A percentile compares a stretch with the other conserved stretches of the same genome.
phyloP scores from a whole-genome alignment of 345 rosid species.

The Citrus reticulata region DNA sequence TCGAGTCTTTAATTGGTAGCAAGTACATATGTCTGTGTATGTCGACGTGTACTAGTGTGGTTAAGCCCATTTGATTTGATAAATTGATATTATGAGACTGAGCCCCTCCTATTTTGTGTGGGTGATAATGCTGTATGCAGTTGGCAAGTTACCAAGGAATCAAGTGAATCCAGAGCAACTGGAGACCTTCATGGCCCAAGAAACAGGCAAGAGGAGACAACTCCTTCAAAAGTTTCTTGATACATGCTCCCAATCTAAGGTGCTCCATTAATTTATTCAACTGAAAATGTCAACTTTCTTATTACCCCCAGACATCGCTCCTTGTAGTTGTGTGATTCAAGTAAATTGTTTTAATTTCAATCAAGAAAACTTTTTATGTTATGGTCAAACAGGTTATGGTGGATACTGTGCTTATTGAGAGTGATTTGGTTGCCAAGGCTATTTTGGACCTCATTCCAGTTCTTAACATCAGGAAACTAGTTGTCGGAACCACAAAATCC shows the following conservation, averaged over 20 bases:
- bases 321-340: no score
- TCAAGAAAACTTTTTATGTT: no score
- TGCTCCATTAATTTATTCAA: conserved; percentile 9
- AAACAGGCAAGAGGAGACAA: conserved; percentile 55
- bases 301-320: no score
- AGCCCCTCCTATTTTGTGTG: neutral
- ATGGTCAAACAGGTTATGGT: no score
- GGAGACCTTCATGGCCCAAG: conserved; percentile 54
- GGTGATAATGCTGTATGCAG: conserved; percentile 24
- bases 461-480: conserved; percentile 70
- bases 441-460: conserved; percentile 62
- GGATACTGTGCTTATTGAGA: conserved; percentile 65
- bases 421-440: conserved; percentile 68
- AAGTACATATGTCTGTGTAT: no score
- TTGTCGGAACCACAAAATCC: conserved; percentile 67
- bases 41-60: no score
- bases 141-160: conserved; percentile 63
- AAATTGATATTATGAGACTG: no score
- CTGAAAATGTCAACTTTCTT: no score
- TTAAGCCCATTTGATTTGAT: no score
- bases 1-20: no score
- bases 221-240: conserved; percentile 49
- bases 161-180: conserved; percentile 59
- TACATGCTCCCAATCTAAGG: conserved; percentile 53
- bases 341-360: no score